Base-by-base conservation (phyloP, 306 rosid species). In the Betula pendula region DNA sequence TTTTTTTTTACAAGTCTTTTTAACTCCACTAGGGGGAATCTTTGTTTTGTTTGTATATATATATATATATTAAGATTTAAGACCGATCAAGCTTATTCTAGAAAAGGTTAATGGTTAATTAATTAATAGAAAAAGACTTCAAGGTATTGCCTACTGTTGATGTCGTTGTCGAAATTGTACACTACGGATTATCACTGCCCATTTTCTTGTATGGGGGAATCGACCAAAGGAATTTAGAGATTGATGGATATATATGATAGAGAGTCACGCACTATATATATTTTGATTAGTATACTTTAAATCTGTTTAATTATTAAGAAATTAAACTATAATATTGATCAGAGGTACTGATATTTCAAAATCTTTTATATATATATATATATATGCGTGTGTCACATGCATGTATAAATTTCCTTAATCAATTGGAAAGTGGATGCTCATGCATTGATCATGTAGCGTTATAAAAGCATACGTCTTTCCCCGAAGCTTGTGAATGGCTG, bases 21-120 rank as follows among this genome's bases (percentile, higher is more conserved):
- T 68, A 50, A 71, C 88, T 85, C 79, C 87, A 77, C 79, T 24
- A 68, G 5, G 2, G 11, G 87, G 96, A 87, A 90, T 90, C 90
- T 85, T 83, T 81, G 88, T 85, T 85, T 81, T 85, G 81, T 86
- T 77, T 78, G 53, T 51, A 82, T 73, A 69, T 56, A 55, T 55
- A 56, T 69, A 44, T 27, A 24, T 25, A 60, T 25, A 27, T 3
- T 48, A 19, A 58, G 2, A 43, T 60, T 48, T n/a, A n/a, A n/a
- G n/a, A n/a, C n/a, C n/a, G n/a, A n/a, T 50, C 51, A n/a, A 47
- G 83, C 50, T 78, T 49, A 70, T 69, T 75, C 82, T 80, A 50
- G 56, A 76, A 27, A 63, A 59, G 42, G 15, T 7, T 5, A 19
- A n/a, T n/a, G n/a, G n/a, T n/a, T n/a, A n/a, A n/a, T n/a, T n/a